phyloP scores from a whole-genome alignment of 2,329 filamentous ascomycete species.

The Fusarium tupiense region DNA sequence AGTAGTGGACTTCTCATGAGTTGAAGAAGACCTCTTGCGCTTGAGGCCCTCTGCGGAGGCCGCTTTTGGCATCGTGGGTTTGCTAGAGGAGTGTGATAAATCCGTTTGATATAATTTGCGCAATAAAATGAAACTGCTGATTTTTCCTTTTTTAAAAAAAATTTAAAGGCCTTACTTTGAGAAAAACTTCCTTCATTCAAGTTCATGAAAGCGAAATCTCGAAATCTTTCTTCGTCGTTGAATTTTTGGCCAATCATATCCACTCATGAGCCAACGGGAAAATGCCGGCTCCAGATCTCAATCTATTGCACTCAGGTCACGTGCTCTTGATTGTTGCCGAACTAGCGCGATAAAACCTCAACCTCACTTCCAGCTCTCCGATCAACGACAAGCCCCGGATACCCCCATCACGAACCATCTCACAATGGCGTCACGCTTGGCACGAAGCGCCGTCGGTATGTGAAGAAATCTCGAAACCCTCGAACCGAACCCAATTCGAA shows the following conservation, averaged over 20 bases:
- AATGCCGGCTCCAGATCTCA: constrained; percentile 42
- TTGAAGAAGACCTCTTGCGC: constrained; percentile 61
- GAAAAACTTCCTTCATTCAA: constrained; percentile 19
- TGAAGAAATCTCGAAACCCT: constrained; percentile 42
- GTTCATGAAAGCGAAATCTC: constrained; percentile 38
- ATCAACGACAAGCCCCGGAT: constrained; percentile 57
- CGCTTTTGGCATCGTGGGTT: constrained; percentile 41
- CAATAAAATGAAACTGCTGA: neutral
- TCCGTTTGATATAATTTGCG: neutral
- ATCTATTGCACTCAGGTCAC: constrained; percentile 44
- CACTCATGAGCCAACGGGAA: constrained; percentile 30
- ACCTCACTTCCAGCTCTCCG: constrained; percentile 56
- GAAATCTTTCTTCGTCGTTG: constrained; percentile 46
- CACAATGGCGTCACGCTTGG: constrained; percentile 98
- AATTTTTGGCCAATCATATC: constrained; percentile 45
- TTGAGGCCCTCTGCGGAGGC: constrained; percentile 53
- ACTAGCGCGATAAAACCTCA: constrained; percentile 62
- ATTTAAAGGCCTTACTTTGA: neutral
- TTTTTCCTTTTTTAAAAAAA: neutral
- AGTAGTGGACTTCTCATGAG: constrained; percentile 56
- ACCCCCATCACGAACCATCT: constrained; percentile 66
- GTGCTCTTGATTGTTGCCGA: constrained; percentile 52
- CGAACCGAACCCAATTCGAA: constrained; percentile 21
- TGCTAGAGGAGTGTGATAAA: neutral
- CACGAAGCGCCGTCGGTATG: constrained; percentile 94